Conservation (phyloP, 768 basidiomycete species). For the Cystofilobasidium ferigula region DNA sequence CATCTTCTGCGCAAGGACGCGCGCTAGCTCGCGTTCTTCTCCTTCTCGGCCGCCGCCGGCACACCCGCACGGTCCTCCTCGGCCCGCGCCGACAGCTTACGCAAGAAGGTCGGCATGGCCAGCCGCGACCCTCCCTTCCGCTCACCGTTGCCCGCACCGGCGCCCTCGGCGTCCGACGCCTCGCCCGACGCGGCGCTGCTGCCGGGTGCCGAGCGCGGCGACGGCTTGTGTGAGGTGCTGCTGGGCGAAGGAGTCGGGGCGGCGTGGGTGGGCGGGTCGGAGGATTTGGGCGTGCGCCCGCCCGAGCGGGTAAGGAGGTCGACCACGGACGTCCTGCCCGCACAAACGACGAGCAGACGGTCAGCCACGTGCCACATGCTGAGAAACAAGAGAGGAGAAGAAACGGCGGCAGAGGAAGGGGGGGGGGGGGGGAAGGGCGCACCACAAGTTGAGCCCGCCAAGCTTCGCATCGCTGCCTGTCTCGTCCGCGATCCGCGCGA, state of each 20-base stretch:
- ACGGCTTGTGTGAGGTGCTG: background rate
- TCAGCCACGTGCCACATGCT: too few species aligned
- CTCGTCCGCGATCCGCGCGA: slow-evolving; percentile 38
- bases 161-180: background rate
- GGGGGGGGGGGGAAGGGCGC: background rate
- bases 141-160: too few species aligned
- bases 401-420: background rate
- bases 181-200: background rate
- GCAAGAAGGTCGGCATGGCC: too few species aligned
- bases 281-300: background rate
- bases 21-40: too few species aligned
- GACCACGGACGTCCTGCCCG: background rate
- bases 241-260: too few species aligned
- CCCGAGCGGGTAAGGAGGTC: background rate
- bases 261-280: background rate
- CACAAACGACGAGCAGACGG: background rate
- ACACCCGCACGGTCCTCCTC: too few species aligned
- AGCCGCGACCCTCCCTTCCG: too few species aligned
- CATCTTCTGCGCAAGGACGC: too few species aligned
- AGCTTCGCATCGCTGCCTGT: slow-evolving; percentile 31
- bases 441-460: slow-evolving; percentile 36
- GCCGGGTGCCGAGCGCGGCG: background rate
- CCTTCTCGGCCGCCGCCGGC: too few species aligned
- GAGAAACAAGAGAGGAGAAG: background rate
- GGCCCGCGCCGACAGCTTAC: too few species aligned